Percentiles rank a stretch among this genome's conserved stretches.
These are phyloP conservation scores for Akanthomyces dipterigenus DNA, from an alignment of 2,329 filamentous ascomycete species.

Conservation along the genomic window DNA sequence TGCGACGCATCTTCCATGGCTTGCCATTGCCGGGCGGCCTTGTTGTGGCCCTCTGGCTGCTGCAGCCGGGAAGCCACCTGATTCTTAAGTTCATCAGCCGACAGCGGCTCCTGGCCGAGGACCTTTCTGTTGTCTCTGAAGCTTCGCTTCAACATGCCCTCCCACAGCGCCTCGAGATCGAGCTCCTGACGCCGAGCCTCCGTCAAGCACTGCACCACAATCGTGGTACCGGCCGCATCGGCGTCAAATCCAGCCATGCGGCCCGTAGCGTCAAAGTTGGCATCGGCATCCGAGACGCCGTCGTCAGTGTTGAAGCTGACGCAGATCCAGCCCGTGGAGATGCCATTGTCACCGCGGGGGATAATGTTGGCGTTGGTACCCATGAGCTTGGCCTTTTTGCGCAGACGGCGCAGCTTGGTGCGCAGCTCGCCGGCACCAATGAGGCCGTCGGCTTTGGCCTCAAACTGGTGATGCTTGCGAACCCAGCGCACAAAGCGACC, in stretches of 20 bases:
- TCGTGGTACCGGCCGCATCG: conserved; percentile 39
- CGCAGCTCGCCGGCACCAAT: conserved; percentile 88
- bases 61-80: conserved; percentile 28
- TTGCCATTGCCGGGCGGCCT: conserved; percentile 28
- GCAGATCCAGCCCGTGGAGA: conserved; percentile 93
- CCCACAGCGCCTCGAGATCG: conserved; percentile 48
- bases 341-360: conserved; percentile 69
- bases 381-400: conserved; percentile 73
- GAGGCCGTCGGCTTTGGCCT: conserved; percentile 77
- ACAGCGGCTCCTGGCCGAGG: conserved; percentile 23
- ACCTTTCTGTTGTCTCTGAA: conserved; percentile 21
- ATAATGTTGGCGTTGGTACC: conserved; percentile 62
- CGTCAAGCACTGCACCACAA: conserved; percentile 54
- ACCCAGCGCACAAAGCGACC: conserved; percentile 87
- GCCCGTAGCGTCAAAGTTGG: conserved; percentile 40
- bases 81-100: conserved; percentile 23
- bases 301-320: conserved; percentile 75
- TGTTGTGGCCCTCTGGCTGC: conserved; percentile 19
- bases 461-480: conserved; percentile 62
- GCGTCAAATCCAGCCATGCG: conserved; percentile 72
- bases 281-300: conserved; percentile 40
- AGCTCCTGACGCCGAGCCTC: conserved; percentile 46
- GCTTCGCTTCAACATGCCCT: conserved; percentile 30
- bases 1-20: conserved; percentile 28
- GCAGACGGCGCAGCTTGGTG: conserved; percentile 72